Evolutionary conservation across 768 basidiomycete species (phyloP), one percentile per base, ranked within the genome.

Genomic region (Calocera cornea): DNA sequence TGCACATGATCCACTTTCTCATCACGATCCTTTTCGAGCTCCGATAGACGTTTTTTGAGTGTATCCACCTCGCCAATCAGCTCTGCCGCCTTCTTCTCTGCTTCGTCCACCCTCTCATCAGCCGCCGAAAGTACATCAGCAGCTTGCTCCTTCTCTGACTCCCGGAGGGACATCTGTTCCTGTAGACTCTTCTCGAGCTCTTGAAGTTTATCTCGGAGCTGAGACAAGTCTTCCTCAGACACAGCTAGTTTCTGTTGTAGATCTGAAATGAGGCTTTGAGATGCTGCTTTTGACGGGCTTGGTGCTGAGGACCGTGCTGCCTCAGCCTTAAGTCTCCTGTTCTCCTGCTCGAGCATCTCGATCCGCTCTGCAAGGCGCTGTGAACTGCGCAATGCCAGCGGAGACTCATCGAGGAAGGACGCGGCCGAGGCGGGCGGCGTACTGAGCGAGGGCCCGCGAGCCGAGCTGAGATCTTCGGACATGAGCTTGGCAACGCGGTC

Each of bases 291-390:
- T 7, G 54, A 29, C 24, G 64, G 78, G 79, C 68, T 84, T 85
- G 44, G 74, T 73, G 68, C 80, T 79, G 34, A 82, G 69, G 19
- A 49, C 50, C 31, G 74, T 75, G 16, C 74, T 65, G 64, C n/a
- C 33, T 70, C 68, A 34, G 67, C 65, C 27, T 75, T 82, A 33
- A 92, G 77, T 24, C 86, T 82, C 64, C 80, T 79, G 68, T 87
- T 89, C 74, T 92, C 90, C 66, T 83, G 84, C 73, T 91, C 87
- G 10, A 89, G 78, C 1, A 83, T 81, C 67, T 86, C 82, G 34
- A 91, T 72, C 22, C 83, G 77, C 17, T 75, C 72, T 36, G 74
- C 71, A 17, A 76, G 72, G 41, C 64, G 22, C 44, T 22, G 16
- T 49, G 60, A 34, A 31, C 38, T 44, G 38, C 47, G 41, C 41